phyloP scores from a whole-genome alignment of 441 rosid species.

The Capsella rubella region DNA sequence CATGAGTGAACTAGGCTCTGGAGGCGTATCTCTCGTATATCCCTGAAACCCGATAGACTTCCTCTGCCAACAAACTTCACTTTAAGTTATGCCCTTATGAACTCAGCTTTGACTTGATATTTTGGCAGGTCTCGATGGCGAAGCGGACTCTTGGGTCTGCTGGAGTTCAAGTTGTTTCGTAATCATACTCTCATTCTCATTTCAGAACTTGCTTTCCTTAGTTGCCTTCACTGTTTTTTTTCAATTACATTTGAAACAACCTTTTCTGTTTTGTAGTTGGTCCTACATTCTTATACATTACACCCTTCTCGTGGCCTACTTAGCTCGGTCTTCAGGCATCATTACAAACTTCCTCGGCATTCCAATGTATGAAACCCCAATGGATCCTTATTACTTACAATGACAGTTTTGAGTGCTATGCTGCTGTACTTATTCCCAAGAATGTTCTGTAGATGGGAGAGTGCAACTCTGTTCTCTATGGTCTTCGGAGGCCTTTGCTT shows the following conservation, averaged over 20 bases:
- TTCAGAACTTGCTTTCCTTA: constrained; percentile 6
- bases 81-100: neutral
- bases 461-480: constrained; percentile 76
- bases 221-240: constrained; percentile 3
- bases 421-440: constrained; percentile 20
- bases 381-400: constrained; percentile 26
- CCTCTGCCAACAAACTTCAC: neutral
- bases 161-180: constrained; percentile 93
- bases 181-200: constrained; percentile 41
- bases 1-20: constrained; percentile 94
- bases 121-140: constrained; percentile 87
- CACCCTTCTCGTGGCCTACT: constrained; percentile 88
- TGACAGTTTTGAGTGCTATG: constrained; percentile 2
- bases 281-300: constrained; percentile 89
- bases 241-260: constrained; percentile 23
- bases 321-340: constrained; percentile 96
- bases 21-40: constrained; percentile 86
- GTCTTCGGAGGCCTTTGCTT: constrained; percentile 84
- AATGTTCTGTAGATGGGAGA: constrained; percentile 84
- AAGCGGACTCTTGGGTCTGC: constrained; percentile 76
- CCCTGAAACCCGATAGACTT: neutral
- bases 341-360: constrained; percentile 75
- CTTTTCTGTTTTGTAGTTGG: constrained; percentile 73
- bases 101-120: constrained; percentile 6
- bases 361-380: constrained; percentile 63